Percentiles rank a stretch among this genome's conserved stretches.
phyloP scores from a whole-genome alignment of 176 grass and related monocot species.

The Echinochloa phyllopogon region DNA sequence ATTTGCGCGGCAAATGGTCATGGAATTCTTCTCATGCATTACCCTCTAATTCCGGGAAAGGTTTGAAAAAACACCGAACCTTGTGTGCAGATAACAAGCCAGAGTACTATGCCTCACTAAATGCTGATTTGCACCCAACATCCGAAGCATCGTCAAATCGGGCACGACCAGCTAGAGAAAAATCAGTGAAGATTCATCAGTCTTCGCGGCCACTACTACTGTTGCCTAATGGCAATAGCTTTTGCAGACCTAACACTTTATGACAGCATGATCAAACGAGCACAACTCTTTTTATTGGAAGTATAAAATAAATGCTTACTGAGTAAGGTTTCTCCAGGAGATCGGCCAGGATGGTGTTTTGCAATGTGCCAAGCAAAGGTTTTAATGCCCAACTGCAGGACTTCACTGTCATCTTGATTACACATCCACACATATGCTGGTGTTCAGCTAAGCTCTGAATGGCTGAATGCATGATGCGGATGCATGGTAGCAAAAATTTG shows the following conservation, averaged over 20 bases:
- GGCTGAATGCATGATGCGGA: background rate
- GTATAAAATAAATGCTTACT: background rate
- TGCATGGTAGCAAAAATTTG: background rate
- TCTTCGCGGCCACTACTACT: no score
- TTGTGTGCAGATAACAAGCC: background rate
- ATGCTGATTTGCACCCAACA: background rate
- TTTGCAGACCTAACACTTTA: background rate
- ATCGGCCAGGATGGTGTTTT: background rate
- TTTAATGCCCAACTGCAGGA: conserved; percentile 14
- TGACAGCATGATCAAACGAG: background rate
- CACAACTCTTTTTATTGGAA: background rate
- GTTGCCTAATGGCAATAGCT: no score
- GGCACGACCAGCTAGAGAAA: background rate
- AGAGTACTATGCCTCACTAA: background rate
- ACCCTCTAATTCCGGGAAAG: background rate
- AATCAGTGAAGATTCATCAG: no score
- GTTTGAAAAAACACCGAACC: background rate
- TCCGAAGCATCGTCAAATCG: background rate
- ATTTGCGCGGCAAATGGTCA: no score
- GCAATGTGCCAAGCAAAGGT: background rate
- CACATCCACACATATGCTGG: background rate
- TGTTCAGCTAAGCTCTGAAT: background rate
- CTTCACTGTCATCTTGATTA: background rate
- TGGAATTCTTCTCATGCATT: no score
- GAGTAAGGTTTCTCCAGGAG: background rate